Evolutionary conservation across 495 filamentous ascomycete genomes (phyloP).

Genomic region (Penicillium ucsense): DNA sequence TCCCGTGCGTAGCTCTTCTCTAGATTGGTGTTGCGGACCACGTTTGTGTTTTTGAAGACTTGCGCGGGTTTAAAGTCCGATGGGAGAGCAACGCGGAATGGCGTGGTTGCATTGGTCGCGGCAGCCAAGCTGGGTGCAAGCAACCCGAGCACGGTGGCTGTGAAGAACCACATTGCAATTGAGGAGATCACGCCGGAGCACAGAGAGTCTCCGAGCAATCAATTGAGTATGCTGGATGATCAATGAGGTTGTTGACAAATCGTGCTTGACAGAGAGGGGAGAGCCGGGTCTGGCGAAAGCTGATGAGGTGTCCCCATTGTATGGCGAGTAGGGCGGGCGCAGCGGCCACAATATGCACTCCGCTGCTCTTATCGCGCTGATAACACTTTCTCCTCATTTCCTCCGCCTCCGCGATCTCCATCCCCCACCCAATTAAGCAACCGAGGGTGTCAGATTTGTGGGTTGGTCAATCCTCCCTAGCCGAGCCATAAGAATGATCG

Average conservation of each 20-base stretch:
- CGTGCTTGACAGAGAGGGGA: neutral
- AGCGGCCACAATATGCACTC: slow-evolving; percentile 28
- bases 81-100: slow-evolving; percentile 45
- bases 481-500: slow-evolving; percentile 14
- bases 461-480: too few relatives aligned
- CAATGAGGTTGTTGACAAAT: slow-evolving; percentile 1
- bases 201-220: slow-evolving; percentile 19
- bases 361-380: slow-evolving; percentile 22
- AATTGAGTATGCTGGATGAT: slow-evolving; percentile 9
- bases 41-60: slow-evolving; percentile 83
- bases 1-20: slow-evolving; percentile 88
- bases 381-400: slow-evolving; percentile 22
- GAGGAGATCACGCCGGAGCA: slow-evolving; percentile 21
- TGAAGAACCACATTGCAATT: slow-evolving; percentile 35
- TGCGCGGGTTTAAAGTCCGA: slow-evolving; percentile 74
- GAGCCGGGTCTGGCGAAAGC: slow-evolving; percentile 14
- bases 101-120: slow-evolving; percentile 16
- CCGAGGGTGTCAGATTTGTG: too few relatives aligned
- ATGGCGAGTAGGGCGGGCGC: slow-evolving; percentile 26
- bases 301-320: slow-evolving; percentile 41
- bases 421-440: too few relatives aligned
- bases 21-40: slow-evolving; percentile 81
- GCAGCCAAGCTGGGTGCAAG: slow-evolving; percentile 29
- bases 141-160: slow-evolving; percentile 32
- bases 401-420: neutral